phyloP scores from a whole-genome alignment of 208 protist species.

The Acanthamoeba royreba region DNA sequence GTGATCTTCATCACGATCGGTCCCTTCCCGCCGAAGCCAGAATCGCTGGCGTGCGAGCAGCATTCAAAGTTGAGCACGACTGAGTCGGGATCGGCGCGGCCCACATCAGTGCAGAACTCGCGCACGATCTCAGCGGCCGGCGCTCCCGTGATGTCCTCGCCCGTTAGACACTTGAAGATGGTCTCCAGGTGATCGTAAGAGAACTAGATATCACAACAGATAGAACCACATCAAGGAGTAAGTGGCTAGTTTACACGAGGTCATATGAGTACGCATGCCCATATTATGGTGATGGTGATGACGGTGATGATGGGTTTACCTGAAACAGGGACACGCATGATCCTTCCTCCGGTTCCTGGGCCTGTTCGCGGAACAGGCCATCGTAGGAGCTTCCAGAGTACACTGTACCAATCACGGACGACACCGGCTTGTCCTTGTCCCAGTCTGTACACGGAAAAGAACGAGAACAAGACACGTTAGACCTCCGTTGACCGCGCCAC shows the following conservation, averaged over 20 bases:
- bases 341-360: neutral
- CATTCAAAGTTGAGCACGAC: constrained; percentile 27
- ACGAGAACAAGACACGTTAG: too few species aligned
- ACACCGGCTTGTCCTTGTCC: neutral
- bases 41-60: neutral
- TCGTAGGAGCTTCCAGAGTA: neutral
- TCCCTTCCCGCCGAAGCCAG: neutral
- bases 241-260: too few species aligned
- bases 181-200: neutral
- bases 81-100: neutral
- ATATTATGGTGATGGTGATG: neutral
- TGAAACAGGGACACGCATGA: neutral
- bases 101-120: neutral
- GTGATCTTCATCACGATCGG: neutral
- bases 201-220: neutral
- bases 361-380: neutral
- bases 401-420: neutral
- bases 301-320: neutral
- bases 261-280: neutral
- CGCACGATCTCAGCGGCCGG: neutral
- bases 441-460: neutral
- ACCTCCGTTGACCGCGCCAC: too few species aligned
- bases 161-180: neutral
- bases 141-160: neutral
- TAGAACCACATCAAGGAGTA: too few species aligned